Evolutionary conservation across 2,329 filamentous ascomycete genomes (phyloP), one percentile per base, ranked within the genome.

Genomic region (Thermothelomyces thermophilus): DNA sequence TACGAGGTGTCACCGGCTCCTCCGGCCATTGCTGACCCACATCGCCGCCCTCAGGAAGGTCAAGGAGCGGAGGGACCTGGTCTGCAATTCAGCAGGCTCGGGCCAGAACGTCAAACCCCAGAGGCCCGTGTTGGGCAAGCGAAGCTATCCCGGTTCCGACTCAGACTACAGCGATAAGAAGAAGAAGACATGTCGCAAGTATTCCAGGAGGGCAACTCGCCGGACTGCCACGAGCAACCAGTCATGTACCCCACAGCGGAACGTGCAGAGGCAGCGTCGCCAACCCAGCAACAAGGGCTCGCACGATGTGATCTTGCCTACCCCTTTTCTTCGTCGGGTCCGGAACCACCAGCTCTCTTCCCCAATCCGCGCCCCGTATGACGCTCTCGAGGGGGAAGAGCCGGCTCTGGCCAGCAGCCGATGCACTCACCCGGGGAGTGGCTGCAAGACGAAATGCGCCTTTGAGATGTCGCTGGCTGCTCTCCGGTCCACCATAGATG

Each of bases 11-110:
- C 68, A 72, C 41, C 66, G 72, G 2, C 59, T 75, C 5, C 65
- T 77, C 16, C 71, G 73, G 3, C 73, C 74, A 30, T 59, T 77
- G 0, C 66, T 74, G 26, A 66, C 70, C 7, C 68, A 73, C 9
- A 56, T 76, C 20, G 57, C 63, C n/a, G 60, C 64, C 2, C 58
- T 76, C 5, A 66, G 68, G 31, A 69, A 66, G 37, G 60, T 70
- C 9, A 58, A 45, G 34, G 59, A 43, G 54, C 64, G 39, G 54
- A 56, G 43, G 24, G 31, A 14, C 8, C 17, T 49, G 43, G 37
- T 22, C 40, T 17, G 40, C 20, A n/a, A 28, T 20, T 43, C 46
- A 13, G 36, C 49, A 3, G 34, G 41, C 0, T 30, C 16, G 2
- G 41, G 31, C 9, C 37, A 47, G 1, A 19, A 36, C 5, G 33